Evolutionary conservation across 371 early-diverging fungal genomes (phyloP), one percentile per base, ranked within the genome.

Genomic region (Haplosporangium sp.): DNA sequence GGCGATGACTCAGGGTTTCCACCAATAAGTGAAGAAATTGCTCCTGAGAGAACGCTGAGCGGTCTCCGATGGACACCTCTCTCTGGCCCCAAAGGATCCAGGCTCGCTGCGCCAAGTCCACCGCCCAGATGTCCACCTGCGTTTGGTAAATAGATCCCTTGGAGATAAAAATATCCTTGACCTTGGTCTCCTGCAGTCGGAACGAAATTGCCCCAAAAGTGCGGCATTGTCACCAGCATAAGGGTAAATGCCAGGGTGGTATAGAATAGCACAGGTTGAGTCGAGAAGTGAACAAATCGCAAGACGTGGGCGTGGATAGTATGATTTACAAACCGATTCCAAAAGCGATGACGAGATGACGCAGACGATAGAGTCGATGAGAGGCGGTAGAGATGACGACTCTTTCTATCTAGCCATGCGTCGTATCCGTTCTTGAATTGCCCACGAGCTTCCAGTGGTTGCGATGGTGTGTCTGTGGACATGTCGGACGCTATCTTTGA

Each of bases 81-180:
- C 37, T 62, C 66, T 5, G 64, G 54, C 48, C 75, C 75, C 37
- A 66, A 65, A 54, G 59, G 67, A 38, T 71, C 77, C 60, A 67
- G 58, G 36, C 77, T 76, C 3, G 67, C 67, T 6, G 60, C 47
- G 0, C 67, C 64, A 1, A 75, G 64, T 10, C 67, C 71, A 0
- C 77, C 77, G 12, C 71, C 71, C 16, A 70, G 40, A 46, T 71
- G 72, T n/a, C 72, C 67, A 13, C 67, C 71, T 0, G 77, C 71
- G 48, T 76, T 50, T 8, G 77, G 77, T 42, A 76, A 36, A 12
- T 71, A 76, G 18, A 93, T 81, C 2, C 92, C 91, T 72, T 85
- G 89, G 36, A 90, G 64, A 69, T 89, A 89, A 64, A 91, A 88
- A 14, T 74, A 83, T 5, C 89, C 89, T 29, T 80, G 82, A 4